Conservation (phyloP, 106 monocot species). For the Platanthera guangdongensis region DNA sequence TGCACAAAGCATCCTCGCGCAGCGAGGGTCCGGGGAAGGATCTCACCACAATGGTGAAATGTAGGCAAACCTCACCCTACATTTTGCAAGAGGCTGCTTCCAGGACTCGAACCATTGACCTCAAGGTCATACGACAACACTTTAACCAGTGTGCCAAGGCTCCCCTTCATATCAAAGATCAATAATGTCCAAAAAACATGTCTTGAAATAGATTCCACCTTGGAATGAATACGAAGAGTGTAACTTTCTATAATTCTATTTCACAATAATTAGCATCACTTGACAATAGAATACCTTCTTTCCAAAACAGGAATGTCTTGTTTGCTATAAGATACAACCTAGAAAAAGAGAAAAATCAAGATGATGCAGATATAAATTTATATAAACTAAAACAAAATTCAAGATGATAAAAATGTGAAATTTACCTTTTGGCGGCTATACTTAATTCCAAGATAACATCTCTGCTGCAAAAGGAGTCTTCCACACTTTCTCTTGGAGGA, state of each 20-base stretch:
- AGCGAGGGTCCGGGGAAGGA: too few species aligned
- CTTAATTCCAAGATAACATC: neutral
- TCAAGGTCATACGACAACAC: too few species aligned
- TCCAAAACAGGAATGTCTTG: conserved; percentile 23
- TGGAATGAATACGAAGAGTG: neutral
- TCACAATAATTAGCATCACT: neutral
- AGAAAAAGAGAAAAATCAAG: neutral
- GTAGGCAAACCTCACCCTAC: too few species aligned
- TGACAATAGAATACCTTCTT: conserved; percentile 20
- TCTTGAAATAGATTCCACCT: neutral
- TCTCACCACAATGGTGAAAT: too few species aligned
- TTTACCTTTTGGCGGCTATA: neutral
- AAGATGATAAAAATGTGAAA: neutral
- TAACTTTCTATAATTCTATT: neutral
- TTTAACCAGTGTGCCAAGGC: too few species aligned
- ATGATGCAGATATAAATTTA: neutral
- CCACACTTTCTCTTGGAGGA: neutral
- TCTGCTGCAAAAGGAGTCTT: neutral
- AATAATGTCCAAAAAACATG: neutral
- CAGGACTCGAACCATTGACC: too few species aligned
- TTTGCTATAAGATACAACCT: conserved; percentile 40
- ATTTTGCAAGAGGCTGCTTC: too few species aligned
- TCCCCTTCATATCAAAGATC: neutral
- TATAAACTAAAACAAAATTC: neutral
- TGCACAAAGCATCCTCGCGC: too few species aligned